These are phyloP conservation scores for Cupressus sempervirens DNA, from an alignment of 75 land plant species.

Conservation along the genomic window DNA sequence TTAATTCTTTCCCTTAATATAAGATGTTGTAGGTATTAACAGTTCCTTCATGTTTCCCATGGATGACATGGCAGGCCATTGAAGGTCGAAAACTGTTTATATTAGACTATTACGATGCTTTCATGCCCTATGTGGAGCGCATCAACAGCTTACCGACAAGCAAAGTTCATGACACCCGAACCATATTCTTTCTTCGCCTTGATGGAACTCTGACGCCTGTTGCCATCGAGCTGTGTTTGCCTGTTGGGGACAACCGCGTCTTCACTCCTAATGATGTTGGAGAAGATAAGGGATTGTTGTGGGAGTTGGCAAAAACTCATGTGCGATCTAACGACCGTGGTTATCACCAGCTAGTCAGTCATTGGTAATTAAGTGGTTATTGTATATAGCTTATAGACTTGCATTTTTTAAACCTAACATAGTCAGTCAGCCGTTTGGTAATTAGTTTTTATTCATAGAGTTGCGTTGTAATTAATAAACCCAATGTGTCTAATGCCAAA, in stretches of 20 bases:
- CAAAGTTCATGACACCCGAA: slow-evolving; percentile 17
- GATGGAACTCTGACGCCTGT: slow-evolving; percentile 20
- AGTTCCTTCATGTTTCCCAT: slow-evolving; percentile 26
- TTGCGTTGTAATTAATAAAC: neutral
- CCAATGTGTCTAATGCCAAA: neutral
- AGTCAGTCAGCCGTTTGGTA: too few species aligned
- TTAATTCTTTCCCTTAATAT: too few species aligned
- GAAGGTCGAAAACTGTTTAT: too few species aligned
- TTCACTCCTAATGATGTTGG: slow-evolving; percentile 36
- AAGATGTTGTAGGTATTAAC: neutral
- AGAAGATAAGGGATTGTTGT: slow-evolving; percentile 50
- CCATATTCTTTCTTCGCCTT: slow-evolving; percentile 24
- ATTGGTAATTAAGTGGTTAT: slow-evolving; percentile 54
- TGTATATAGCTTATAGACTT: too few species aligned
- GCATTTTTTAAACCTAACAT: too few species aligned
- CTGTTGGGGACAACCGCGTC: slow-evolving; percentile 46
- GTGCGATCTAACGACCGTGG: slow-evolving; percentile 58
- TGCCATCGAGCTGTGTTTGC: slow-evolving; percentile 70
- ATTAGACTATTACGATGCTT: too few species aligned
- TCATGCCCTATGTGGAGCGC: too few species aligned
- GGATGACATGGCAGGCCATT: slow-evolving; percentile 15
- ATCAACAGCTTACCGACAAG: too few species aligned
- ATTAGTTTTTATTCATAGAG: neutral
- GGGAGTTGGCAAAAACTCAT: slow-evolving; percentile 73
- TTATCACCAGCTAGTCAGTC: too few species aligned